These are phyloP conservation scores for Amanita rimosa DNA, from an alignment of 768 basidiomycete genomes.

Conservation along the genomic window DNA sequence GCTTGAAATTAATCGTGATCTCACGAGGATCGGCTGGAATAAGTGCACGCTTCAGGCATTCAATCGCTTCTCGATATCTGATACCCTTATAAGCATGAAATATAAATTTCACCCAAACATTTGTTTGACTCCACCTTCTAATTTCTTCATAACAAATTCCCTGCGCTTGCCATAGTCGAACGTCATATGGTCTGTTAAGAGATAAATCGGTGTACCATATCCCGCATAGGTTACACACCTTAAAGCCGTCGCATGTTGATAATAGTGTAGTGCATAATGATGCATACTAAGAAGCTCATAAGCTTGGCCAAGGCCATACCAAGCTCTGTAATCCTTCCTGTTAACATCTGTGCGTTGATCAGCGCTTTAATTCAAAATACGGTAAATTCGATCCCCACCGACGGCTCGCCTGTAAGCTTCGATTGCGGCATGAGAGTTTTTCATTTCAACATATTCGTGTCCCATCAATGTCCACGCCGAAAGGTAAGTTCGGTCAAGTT, in stretches of 20 bases:
- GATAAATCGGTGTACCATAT: not conserved
- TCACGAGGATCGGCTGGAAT: slow-evolving; percentile 72
- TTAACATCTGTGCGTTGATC: slow-evolving; percentile 61
- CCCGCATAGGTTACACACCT: slow-evolving; percentile 34
- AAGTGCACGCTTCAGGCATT: slow-evolving; percentile 85
- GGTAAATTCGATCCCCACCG: slow-evolving; percentile 39
- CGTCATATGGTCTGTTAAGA: slow-evolving; percentile 75
- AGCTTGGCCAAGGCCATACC: slow-evolving; percentile 98
- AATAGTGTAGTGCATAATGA: slow-evolving; percentile 92
- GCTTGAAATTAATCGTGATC: slow-evolving; percentile 57
- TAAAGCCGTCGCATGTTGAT: slow-evolving; percentile 89
- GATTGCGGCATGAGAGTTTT: slow-evolving; percentile 97
- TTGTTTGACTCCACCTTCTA: slow-evolving; percentile 57
- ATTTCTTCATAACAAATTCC: slow-evolving; percentile 92
- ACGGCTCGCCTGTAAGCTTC: slow-evolving; percentile 95
- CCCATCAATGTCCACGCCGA: slow-evolving; percentile 99
- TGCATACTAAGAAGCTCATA: slow-evolving; percentile 97
- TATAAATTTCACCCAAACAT: not conserved
- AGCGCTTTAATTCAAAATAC: not conserved
- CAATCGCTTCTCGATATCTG: slow-evolving; percentile 81
- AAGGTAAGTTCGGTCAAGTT: slow-evolving; percentile 88
- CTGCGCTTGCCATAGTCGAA: slow-evolving; percentile 92
- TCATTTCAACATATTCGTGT: slow-evolving; percentile 98
- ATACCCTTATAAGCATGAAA: slow-evolving; percentile 1
- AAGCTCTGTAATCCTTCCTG: slow-evolving; percentile 93